Base-by-base conservation (phyloP, 768 basidiomycete species). In the Termitomyces sp. region DNA sequence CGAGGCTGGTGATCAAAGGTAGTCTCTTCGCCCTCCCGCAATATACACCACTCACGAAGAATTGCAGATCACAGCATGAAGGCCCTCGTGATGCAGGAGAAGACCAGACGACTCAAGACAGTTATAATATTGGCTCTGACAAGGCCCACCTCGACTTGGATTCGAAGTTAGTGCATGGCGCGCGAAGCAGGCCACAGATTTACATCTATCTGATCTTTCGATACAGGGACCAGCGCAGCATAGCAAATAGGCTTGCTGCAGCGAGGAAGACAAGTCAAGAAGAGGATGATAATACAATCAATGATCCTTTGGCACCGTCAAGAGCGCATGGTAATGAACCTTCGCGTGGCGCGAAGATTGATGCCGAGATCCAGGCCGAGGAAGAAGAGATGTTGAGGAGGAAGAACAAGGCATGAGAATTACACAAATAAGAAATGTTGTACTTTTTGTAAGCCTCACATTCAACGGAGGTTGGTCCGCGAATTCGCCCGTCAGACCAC, bases 321-420 rank as follows among this genome's bases (percentile, higher is more conserved):
- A 68, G 66, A n/a, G 65, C 72, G 16, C 84, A 85, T 54, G 81
- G 83, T 0, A 77, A 86, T 61, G 70, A 84, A 59, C 84, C 85
- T 0, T 83, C 82, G 0, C 69, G 75, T 39, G 83, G 84, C 0
- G 85, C 83, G 1, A 68, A 79, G 64, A 75, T 83, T n/a, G 85
- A 86, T 63, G 79, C 80, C 4, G 71, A 84, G 60, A 69, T 86
- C 20, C 74, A 80, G 70, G 64, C 64, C 3, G 82, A 83, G 56
- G 85, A 86, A 20, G 75, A 77, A 54, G 78, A 81, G 62, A 52
- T 65, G 37, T 59, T 85, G 57, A 72, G 58, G 64, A 70, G 73
- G 60, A 84, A 83, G 67, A 77, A 74, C 4, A 61, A 55, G 44
- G 49, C 36, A 34, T 60, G 45, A 51, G 7, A 10, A n/a, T n/a